Evolutionary conservation across 1,284 basidiomycete genomes (phyloP), one percentile per base, ranked within the genome.

Genomic region (Rhizoctonia solani): DNA sequence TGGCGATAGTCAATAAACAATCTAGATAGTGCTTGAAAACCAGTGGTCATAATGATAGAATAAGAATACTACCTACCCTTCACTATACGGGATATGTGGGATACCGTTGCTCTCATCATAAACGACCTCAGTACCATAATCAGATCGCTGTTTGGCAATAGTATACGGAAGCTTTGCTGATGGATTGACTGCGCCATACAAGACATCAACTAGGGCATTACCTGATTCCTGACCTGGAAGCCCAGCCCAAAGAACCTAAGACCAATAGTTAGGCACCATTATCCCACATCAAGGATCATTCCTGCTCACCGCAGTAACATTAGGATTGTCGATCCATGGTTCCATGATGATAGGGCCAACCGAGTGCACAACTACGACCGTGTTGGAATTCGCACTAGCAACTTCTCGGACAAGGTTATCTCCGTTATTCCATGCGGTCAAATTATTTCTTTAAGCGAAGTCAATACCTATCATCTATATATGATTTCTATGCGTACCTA

Each of bases 391-490:
- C 70, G 81, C 77, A 2, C 80, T 79, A 0, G 87, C 86, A 16
- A 88, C 85, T 4, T 85, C 79, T 2, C 77, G 74, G 32, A 89
- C 81, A 25, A 89, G 81, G 8, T 78, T 56, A 23, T 93, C 90
- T 5, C 91, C 92, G 58, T 84, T 83, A 69, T 87, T 81, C 92
- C 90, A 93, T 0, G 90, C 85, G 0, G 89, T 90, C 50, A 94
- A 76, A 75, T 93, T 92, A 71, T 90, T 89, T 44, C 89, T 83
- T 71, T 79, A 78, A 13, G 1, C 4, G 9, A 23, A 23, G 30
- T 4, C 6, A 44, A 19, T 9, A 32, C 11, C 19, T 23, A 6
- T 32, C 21, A 13, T 23, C 14, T 32, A 46, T 44, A 11, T 25
- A 41, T 47, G 67, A 47, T 23, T 68, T 77, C 44, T 61, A 81